phyloP scores from a whole-genome alignment of 2,329 filamentous ascomycete genomes.

The Phaeophleospora eucalypticola region DNA sequence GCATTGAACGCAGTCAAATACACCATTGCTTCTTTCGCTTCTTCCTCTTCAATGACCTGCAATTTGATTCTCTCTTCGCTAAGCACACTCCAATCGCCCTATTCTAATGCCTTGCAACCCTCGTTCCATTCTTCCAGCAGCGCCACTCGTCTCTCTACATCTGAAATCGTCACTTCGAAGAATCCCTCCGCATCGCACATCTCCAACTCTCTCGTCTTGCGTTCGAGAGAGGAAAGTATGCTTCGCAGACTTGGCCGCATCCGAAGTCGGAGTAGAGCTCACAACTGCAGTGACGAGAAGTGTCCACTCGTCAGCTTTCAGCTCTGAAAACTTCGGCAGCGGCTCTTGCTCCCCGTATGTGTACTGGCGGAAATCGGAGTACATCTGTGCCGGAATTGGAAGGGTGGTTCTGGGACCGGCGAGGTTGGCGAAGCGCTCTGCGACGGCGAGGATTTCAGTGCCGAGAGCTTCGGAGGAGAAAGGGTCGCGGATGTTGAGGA shows the following conservation, averaged over 20 bases:
- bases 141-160: too few species aligned
- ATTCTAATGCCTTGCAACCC: too few species aligned
- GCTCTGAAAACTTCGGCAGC: neutral
- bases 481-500: neutral
- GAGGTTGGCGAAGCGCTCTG: neutral
- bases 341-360: neutral
- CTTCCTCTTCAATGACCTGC: neutral
- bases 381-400: neutral
- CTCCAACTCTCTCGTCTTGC: too few species aligned
- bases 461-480: neutral
- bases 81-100: too few species aligned
- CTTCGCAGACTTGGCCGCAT: too few species aligned
- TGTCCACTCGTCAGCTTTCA: neutral
- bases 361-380: neutral
- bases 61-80: too few species aligned
- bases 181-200: too few species aligned
- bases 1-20: neutral
- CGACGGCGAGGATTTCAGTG: neutral
- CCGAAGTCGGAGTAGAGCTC: too few species aligned
- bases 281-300: neutral
- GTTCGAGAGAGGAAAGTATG: too few species aligned
- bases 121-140: too few species aligned
- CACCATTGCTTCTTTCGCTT: neutral
- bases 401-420: neutral
- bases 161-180: too few species aligned